Conservation (phyloP, 2,329 filamentous ascomycete genomes). For the Phaeosphaeriaceae sp. region DNA sequence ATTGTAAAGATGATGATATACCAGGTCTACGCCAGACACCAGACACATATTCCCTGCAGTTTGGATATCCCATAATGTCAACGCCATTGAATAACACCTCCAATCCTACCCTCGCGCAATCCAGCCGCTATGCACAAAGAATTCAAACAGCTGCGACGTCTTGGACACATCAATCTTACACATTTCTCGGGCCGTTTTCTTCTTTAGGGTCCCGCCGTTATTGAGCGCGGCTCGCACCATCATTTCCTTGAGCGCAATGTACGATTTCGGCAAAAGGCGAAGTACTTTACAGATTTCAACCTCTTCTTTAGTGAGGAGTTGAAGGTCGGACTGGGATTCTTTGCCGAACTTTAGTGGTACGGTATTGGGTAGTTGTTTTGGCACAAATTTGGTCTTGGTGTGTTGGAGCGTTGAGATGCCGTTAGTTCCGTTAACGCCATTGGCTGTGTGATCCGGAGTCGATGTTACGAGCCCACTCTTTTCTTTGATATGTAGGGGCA, state of each 20-base stretch:
- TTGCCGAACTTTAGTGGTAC: conserved; percentile 71
- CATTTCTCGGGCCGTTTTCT: conserved; percentile 89
- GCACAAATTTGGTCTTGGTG: conserved; percentile 57
- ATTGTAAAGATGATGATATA: too few species aligned
- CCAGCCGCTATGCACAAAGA: conserved; percentile 92
- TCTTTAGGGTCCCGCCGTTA: conserved; percentile 85
- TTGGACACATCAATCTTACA: conserved; percentile 85
- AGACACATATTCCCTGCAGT: conserved; percentile 12
- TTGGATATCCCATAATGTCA: conserved; percentile 30
- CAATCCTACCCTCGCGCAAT: conserved; percentile 75
- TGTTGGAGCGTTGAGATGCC: conserved; percentile 47
- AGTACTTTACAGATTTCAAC: conserved; percentile 83
- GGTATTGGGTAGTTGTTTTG: conserved; percentile 66
- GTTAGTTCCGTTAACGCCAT: conserved; percentile 57
- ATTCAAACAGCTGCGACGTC: conserved; percentile 86
- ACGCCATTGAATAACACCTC: conserved; percentile 14
- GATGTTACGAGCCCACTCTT: conserved; percentile 51
- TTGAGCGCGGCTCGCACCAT: conserved; percentile 91
- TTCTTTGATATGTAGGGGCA: conserved; percentile 66
- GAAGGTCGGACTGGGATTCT: conserved; percentile 80
- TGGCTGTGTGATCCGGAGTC: conserved; percentile 52
- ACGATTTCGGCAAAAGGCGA: conserved; percentile 90
- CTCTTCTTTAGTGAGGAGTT: conserved; percentile 85
- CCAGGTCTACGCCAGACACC: background rate
- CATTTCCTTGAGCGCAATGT: conserved; percentile 91